phyloP scores from a whole-genome alignment of 2,329 filamentous ascomycete genomes.

The Botrytis sinoallii region DNA sequence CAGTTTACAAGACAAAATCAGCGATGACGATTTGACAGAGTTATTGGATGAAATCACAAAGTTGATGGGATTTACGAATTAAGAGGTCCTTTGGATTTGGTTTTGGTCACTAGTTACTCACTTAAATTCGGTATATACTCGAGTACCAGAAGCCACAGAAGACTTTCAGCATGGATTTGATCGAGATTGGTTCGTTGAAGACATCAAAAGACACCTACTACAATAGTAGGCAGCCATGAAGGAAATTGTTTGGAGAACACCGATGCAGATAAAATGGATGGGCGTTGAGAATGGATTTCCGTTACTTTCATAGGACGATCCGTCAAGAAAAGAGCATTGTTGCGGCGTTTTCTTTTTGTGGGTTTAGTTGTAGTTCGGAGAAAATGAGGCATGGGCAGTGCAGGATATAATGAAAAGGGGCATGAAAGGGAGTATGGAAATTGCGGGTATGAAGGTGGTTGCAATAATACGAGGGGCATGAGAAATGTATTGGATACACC shows the following conservation, averaged over 20 bases:
- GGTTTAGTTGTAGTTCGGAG: not conserved
- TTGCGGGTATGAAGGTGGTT: not conserved
- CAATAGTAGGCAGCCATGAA: not conserved
- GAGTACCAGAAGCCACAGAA: not conserved
- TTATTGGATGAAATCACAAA: conserved; percentile 89
- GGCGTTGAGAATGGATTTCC: not conserved
- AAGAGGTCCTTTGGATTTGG: not conserved
- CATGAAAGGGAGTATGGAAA: not conserved
- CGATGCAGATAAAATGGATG: not conserved
- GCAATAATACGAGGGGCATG: not conserved
- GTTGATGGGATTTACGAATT: conserved; percentile 45
- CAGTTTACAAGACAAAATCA: conserved; percentile 82
- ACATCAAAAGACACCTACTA: not conserved
- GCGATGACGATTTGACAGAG: conserved; percentile 82
- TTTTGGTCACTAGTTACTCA: not conserved
- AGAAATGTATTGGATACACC: not conserved
- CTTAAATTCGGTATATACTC: not conserved
- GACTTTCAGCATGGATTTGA: too few relatives aligned
- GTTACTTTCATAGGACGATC: not conserved
- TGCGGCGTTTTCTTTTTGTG: conserved; percentile 4
- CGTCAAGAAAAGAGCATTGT: not conserved
- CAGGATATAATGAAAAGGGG: not conserved
- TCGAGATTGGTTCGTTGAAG: not conserved
- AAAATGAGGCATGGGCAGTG: not conserved
- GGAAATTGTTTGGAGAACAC: not conserved